Base-by-base conservation (phyloP, 495 filamentous ascomycete genomes). In the Penicillium simplicissimum region DNA sequence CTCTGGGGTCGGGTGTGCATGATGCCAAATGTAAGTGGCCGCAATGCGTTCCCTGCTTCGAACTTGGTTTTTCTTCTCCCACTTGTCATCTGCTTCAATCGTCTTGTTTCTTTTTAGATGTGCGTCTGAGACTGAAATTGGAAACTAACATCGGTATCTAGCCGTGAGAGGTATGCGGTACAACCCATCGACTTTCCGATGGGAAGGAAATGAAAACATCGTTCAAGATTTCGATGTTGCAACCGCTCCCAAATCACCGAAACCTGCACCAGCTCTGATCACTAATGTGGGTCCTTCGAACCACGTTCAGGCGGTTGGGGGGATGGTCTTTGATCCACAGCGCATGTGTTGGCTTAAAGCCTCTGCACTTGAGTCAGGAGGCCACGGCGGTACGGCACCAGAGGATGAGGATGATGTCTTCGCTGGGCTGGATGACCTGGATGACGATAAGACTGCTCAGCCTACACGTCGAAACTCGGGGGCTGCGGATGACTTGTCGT, bases 241-340 rank as follows among this genome's bases (percentile, higher is more conserved):
- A 5, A 76, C 76, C 40, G 65, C 66, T 15, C 63, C 81, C 65
- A 85, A 65, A 63, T 82, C 71, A 55, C 82, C 76, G 10, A 90
- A 90, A 34, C 85, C 91, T 10, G 88, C 92, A 2, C 95, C 94
- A 0, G 93, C 93, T n/a, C 84, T 98, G 13, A 98, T 98, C 69
- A 90, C 91, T 57, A 95, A 96, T 68, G 87, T 95, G 62, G 86
- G 88, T 53, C 76, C 86, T 4, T 74, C 75, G 65, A 80, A 86
- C 43, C 92, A 90, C 60, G 90, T 96, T 13, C 94, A 97, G 76
- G 88, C 96, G 31, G 91, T 96, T 59, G 89, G 92, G 23, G 91
- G 90, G 64, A 98, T 98, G 95, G 88, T 98, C 25, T 98, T 98
- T 73, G 95, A 98, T 74, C 96, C 96, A 8, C 87, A 88, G 55